Conservation (phyloP, 441 rosid species). For the Breynia disticha region DNA sequence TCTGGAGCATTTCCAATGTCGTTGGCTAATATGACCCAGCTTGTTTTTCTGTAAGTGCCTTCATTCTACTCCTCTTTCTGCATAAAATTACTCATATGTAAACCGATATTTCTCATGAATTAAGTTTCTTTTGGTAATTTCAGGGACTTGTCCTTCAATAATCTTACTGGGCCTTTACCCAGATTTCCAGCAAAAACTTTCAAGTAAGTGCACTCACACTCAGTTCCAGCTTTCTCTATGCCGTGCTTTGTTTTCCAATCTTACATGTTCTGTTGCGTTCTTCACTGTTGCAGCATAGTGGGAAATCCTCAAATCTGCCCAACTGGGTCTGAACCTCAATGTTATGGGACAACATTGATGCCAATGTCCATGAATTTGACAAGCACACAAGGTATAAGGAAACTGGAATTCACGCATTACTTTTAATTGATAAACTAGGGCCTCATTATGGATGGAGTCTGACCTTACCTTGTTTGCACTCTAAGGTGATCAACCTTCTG, state of each 20-base stretch:
- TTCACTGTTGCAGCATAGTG: conserved; percentile 62
- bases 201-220: conserved; percentile 42
- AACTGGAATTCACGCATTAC: background rate
- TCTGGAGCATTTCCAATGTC: conserved; percentile 56
- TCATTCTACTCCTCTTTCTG: conserved; percentile 5
- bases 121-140: conserved; percentile 11
- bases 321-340: conserved; percentile 79
- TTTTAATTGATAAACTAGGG: background rate
- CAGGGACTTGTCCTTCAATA: conserved; percentile 93
- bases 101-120: conserved; percentile 1
- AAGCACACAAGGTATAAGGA: conserved; percentile 52
- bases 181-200: conserved; percentile 83
- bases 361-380: conserved; percentile 96
- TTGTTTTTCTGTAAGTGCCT: conserved; percentile 69
- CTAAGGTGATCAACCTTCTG: conserved; percentile 32
- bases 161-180: conserved; percentile 79
- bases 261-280: background rate
- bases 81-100: background rate
- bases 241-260: too few relatives aligned
- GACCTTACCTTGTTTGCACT: conserved; percentile 14
- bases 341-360: conserved; percentile 67
- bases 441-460: conserved; percentile 13
- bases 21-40: conserved; percentile 76
- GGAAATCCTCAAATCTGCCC: conserved; percentile 88
- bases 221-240: conserved; percentile 7